Conservation (phyloP, 1,284 basidiomycete species). For the Salmacisia buchloeana region DNA sequence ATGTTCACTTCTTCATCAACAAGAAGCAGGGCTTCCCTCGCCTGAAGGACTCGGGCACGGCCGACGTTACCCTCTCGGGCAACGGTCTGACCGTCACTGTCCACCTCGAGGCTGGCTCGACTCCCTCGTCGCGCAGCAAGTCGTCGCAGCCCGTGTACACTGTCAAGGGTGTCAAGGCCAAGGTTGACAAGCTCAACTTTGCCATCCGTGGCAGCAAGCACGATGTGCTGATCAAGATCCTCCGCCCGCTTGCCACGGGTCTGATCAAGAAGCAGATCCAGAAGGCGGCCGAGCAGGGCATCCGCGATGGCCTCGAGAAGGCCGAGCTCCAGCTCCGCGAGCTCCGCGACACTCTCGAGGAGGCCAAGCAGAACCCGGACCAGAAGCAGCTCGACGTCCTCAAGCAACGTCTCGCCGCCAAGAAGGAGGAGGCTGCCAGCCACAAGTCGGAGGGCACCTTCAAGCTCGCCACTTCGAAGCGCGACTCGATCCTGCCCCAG, state of each 20-base stretch:
- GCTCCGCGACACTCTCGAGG: slow-evolving; percentile 67
- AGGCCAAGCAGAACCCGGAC: slow-evolving; percentile 9
- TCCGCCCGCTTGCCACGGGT: slow-evolving; percentile 53
- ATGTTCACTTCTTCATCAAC: slow-evolving; percentile 71
- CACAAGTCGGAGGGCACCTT: slow-evolving; percentile 43
- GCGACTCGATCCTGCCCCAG: slow-evolving; percentile 51
- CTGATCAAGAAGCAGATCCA: slow-evolving; percentile 86
- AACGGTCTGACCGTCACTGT: slow-evolving; percentile 60
- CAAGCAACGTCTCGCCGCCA: slow-evolving; percentile 60
- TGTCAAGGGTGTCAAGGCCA: slow-evolving; percentile 70
- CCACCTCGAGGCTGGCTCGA: slow-evolving; percentile 61
- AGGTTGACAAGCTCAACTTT: slow-evolving; percentile 79
- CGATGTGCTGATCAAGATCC: slow-evolving; percentile 78
- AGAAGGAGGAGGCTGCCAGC: slow-evolving; percentile 44
- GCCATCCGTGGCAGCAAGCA: slow-evolving; percentile 85
- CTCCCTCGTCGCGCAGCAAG: slow-evolving; percentile 36
- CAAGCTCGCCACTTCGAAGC: slow-evolving; percentile 42
- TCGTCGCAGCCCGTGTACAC: slow-evolving; percentile 59
- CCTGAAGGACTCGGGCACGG: slow-evolving; percentile 80
- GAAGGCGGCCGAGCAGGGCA: slow-evolving; percentile 71
- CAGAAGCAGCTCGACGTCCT: slow-evolving; percentile 59
- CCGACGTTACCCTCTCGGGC: slow-evolving; percentile 82
- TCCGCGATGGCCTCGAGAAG: slow-evolving; percentile 76
- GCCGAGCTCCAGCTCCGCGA: slow-evolving; percentile 78
- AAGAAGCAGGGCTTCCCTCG: slow-evolving; percentile 64